phyloP scores from a whole-genome alignment of 768 basidiomycete genomes.

The Ramaria sp. region DNA sequence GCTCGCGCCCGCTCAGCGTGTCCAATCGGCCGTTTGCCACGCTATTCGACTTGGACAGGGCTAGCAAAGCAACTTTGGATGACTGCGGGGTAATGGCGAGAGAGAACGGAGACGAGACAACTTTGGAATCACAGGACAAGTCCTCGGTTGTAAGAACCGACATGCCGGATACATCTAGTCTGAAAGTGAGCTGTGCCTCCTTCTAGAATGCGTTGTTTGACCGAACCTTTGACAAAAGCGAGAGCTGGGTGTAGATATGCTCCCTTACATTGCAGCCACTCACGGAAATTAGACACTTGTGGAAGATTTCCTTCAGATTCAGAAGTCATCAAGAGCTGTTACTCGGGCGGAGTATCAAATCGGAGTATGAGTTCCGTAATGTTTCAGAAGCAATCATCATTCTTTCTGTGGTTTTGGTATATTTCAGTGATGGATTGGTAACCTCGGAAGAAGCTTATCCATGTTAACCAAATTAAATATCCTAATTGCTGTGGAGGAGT shows the following conservation, averaged over 20 bases:
- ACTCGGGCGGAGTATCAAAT: too few species aligned
- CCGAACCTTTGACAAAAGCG: conserved; percentile 37
- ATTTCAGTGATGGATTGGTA: too few species aligned
- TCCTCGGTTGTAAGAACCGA: conserved; percentile 27
- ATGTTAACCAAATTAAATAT: too few species aligned
- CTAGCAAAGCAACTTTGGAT: conserved; percentile 32
- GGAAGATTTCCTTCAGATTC: not conserved
- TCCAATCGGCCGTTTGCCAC: conserved; percentile 15
- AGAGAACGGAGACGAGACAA: conserved; percentile 59
- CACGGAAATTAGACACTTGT: conserved; percentile 14
- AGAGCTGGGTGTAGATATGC: conserved; percentile 41
- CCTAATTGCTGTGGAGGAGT: too few species aligned
- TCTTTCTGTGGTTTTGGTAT: too few species aligned
- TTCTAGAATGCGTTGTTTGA: not conserved
- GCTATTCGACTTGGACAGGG: conserved; percentile 23
- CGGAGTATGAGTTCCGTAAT: too few species aligned
- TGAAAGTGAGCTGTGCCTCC: not conserved
- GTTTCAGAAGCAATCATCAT: too few species aligned
- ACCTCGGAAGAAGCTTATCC: too few species aligned
- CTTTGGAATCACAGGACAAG: conserved; percentile 38
- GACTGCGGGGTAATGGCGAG: conserved; percentile 50
- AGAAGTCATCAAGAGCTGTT: too few species aligned
- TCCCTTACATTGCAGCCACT: conserved; percentile 40
- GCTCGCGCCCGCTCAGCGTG: conserved; percentile 53
- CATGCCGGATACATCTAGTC: conserved; percentile 9